Percentiles rank a stretch among this genome's conserved stretches.
These are phyloP conservation scores for Rubia peregrina DNA, from an alignment of 305 asterid genomes.

Conservation along the genomic window DNA sequence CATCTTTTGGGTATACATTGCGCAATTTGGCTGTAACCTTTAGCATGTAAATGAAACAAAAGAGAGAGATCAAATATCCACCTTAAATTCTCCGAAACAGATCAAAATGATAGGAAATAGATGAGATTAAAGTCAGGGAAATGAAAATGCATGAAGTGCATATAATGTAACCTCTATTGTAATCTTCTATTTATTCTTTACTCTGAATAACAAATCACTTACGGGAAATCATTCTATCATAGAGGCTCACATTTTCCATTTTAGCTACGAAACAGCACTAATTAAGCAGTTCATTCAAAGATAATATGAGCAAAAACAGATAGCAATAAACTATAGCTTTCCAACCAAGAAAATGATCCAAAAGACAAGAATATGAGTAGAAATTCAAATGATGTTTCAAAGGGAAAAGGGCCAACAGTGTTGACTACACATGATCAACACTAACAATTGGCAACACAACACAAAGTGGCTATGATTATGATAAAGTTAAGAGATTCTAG, in stretches of 20 bases:
- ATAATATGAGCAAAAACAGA: background rate
- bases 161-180: too few species aligned
- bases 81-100: background rate
- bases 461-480: background rate
- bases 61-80: background rate
- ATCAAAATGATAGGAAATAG: slow-evolving; percentile 1
- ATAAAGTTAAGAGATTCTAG: background rate
- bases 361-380: background rate
- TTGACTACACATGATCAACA: background rate
- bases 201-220: too few species aligned
- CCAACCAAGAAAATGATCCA: background rate
- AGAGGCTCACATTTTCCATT: background rate
- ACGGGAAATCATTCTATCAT: too few species aligned
- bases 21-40: slow-evolving; percentile 40
- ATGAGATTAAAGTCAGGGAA: background rate
- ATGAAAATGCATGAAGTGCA: background rate
- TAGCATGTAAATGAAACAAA: background rate
- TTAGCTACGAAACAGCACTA: background rate
- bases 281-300: background rate
- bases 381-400: background rate
- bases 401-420: background rate
- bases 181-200: too few species aligned
- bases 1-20: slow-evolving; percentile 53
- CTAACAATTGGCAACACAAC: background rate
- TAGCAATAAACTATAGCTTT: background rate